Conservation (phyloP, 768 basidiomycete species). For the Phylloporus scabripes region DNA sequence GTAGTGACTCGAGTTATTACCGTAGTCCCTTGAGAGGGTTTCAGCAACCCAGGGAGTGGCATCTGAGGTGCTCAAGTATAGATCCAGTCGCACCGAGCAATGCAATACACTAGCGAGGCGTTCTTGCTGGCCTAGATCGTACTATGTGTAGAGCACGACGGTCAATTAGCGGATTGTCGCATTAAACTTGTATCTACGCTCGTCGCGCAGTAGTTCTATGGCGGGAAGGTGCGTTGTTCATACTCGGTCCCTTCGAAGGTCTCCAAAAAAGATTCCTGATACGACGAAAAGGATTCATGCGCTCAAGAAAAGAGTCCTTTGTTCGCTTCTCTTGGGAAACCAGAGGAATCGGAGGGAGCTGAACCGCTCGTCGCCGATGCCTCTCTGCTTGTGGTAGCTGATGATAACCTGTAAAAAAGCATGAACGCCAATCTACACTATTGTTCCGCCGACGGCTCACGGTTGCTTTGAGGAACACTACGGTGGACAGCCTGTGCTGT, state of each 20-base stretch:
- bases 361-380: not conserved
- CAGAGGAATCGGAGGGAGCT: constrained; percentile 1
- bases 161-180: constrained; percentile 7
- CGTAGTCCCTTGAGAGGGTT: too few species aligned
- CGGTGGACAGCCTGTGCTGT: not conserved
- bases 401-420: constrained; percentile 5
- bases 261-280: not conserved
- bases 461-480: not conserved
- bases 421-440: not conserved
- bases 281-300: constrained; percentile 12
- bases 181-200: constrained; percentile 1
- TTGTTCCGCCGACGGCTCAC: constrained; percentile 3
- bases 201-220: constrained; percentile 9
- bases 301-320: constrained; percentile 3
- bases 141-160: too few species aligned
- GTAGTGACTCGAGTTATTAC: too few species aligned
- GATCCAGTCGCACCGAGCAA: too few species aligned
- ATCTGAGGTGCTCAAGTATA: too few species aligned
- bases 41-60: too few species aligned
- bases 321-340: not conserved
- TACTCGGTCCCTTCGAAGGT: constrained; percentile 1
- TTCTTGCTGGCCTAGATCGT: too few species aligned
- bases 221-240: constrained; percentile 5
- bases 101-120: too few species aligned
- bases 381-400: not conserved